Conservation (phyloP, 345 rosid species). For the Hirschfeldia incana region DNA sequence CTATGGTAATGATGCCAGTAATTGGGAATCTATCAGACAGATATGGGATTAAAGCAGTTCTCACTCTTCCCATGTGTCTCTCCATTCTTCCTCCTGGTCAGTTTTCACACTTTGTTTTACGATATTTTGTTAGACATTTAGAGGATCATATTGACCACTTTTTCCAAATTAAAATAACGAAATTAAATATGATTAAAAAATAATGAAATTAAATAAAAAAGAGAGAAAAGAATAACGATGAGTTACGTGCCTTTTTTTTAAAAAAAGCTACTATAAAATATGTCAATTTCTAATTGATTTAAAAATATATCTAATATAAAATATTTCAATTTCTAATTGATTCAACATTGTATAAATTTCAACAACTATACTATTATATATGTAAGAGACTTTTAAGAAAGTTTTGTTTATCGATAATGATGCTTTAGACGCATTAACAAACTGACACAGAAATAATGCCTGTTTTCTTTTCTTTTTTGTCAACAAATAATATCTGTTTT, state of each 20-base stretch:
- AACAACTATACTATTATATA: too few relatives aligned
- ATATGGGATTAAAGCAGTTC: conserved; percentile 79
- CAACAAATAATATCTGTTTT: neutral
- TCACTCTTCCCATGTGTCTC: conserved; percentile 63
- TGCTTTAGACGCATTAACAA: neutral
- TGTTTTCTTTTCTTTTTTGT: too few relatives aligned
- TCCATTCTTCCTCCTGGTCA: conserved; percentile 61
- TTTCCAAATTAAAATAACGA: too few relatives aligned
- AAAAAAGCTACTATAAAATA: too few relatives aligned
- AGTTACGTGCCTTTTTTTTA: too few relatives aligned
- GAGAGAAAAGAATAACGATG: too few relatives aligned
- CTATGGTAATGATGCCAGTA: conserved; percentile 80
- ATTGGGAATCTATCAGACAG: conserved; percentile 78
- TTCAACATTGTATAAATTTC: neutral
- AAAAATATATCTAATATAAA: too few relatives aligned
- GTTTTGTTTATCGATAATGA: neutral
- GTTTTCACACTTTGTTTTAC: neutral
- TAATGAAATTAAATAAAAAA: neutral
- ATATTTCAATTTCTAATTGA: too few relatives aligned
- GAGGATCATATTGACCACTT: neutral
- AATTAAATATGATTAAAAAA: too few relatives aligned
- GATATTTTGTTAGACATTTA: neutral
- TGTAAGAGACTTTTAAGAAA: neutral
- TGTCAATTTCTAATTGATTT: neutral
- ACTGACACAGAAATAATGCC: neutral